Conservation (phyloP, 2,329 filamentous ascomycete species). For the Daldinia eschscholtzii region DNA sequence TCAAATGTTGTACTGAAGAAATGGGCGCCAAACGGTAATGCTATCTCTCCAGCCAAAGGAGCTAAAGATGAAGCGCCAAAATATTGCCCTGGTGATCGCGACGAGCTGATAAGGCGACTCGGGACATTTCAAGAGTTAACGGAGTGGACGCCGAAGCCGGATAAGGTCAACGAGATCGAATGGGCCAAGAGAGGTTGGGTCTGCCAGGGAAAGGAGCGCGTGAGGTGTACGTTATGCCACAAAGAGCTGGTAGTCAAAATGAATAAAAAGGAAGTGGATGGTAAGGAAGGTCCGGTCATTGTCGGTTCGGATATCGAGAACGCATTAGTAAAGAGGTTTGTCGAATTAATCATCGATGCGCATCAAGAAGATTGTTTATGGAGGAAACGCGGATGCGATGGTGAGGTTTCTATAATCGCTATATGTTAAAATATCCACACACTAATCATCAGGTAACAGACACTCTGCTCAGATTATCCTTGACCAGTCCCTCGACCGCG, state of each 20-base stretch:
- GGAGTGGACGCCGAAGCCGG: slow-evolving; percentile 92
- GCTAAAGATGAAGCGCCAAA: slow-evolving; percentile 65
- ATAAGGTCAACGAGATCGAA: slow-evolving; percentile 86
- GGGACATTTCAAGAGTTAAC: slow-evolving; percentile 92
- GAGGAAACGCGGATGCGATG: slow-evolving; percentile 88
- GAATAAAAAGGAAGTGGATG: slow-evolving; percentile 69
- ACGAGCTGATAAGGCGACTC: slow-evolving; percentile 82
- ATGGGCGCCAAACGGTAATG: slow-evolving; percentile 52
- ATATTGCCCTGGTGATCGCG: slow-evolving; percentile 88
- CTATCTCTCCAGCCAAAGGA: slow-evolving; percentile 45
- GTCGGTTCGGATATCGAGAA: slow-evolving; percentile 74
- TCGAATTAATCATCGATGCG: slow-evolving; percentile 76
- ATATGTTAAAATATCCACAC: slow-evolving; percentile 4
- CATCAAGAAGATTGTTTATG: slow-evolving; percentile 89
- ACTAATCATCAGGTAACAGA: slow-evolving; percentile 57
- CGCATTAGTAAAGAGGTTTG: slow-evolving; percentile 81
- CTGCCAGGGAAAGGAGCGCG: slow-evolving; percentile 84
- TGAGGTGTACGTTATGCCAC: slow-evolving; percentile 87
- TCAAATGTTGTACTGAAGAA: slow-evolving; percentile 60
- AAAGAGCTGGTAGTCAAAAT: slow-evolving; percentile 87
- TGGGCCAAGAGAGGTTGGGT: slow-evolving; percentile 96
- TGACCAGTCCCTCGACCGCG: slow-evolving; percentile 71
- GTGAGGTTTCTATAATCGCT: slow-evolving; percentile 58
- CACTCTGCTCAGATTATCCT: slow-evolving; percentile 70
- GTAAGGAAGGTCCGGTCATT: slow-evolving; percentile 65